phyloP scores from a whole-genome alignment of 139 green algal genomes.

The Parachlorella kessleri region DNA sequence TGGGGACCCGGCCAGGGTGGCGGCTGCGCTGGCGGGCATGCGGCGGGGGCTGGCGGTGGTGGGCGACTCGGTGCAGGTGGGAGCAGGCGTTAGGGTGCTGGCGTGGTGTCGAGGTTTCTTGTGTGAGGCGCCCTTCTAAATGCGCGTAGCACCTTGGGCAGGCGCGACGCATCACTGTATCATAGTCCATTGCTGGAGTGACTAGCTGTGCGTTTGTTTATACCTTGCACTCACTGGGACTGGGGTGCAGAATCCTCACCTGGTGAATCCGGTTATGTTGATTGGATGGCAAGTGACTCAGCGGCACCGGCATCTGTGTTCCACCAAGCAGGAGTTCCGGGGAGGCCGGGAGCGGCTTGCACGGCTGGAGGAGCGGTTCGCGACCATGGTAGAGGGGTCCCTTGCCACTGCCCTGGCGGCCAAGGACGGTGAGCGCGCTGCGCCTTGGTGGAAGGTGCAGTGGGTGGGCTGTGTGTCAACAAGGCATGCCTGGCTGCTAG shows the following conservation, averaged over 20 bases:
- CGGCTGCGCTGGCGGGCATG: slow-evolving; percentile 83
- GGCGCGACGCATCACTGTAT: no score
- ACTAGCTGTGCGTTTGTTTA: no score
- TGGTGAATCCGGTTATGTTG: no score
- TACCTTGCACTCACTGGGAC: no score
- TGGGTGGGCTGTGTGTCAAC: background rate
- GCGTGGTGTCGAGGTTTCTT: no score
- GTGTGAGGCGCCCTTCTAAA: no score
- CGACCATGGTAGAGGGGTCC: slow-evolving; percentile 69
- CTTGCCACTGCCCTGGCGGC: slow-evolving; percentile 71
- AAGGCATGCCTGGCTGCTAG: slow-evolving; percentile 57
- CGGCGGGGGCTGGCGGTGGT: slow-evolving; percentile 69
- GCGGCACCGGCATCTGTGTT: no score
- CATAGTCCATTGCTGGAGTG: no score
- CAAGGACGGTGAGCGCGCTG: slow-evolving; percentile 21
- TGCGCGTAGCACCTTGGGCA: no score
- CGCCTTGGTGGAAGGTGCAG: background rate
- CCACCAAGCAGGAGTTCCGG: slow-evolving; percentile 40
- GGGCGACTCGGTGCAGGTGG: slow-evolving; percentile 41
- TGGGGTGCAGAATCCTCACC: no score
- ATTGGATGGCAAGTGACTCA: no score
- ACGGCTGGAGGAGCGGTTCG: slow-evolving; percentile 81
- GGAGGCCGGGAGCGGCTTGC: slow-evolving; percentile 30
- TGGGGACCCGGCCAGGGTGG: slow-evolving; percentile 75
- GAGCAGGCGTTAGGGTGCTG: no score